Percentiles rank a stretch among this genome's conserved stretches.
phyloP scores from a whole-genome alignment of 306 rosid genomes.

The Cyclanthera cordifolia region DNA sequence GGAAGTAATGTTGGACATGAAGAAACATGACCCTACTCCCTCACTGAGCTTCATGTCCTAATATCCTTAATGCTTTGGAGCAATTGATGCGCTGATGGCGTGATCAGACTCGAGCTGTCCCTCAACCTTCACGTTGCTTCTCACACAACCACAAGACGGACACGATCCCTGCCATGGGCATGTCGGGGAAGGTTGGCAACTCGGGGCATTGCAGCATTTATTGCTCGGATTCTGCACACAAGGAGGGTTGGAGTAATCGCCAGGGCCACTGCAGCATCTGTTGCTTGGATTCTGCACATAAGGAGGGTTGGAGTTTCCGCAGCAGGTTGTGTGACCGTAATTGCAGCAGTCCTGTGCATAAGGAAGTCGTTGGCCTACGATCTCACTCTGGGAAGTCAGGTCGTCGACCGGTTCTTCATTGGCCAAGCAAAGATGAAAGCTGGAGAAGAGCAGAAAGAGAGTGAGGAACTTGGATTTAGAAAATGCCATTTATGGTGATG shows the following conservation, averaged over 20 bases:
- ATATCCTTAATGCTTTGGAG: background rate
- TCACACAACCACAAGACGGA: background rate
- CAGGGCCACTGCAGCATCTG: background rate
- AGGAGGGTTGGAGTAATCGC: background rate
- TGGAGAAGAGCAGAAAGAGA: conserved; percentile 5
- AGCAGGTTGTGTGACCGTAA: background rate
- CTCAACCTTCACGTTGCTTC: background rate
- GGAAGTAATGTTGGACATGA: background rate
- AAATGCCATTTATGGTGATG: background rate
- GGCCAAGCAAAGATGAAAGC: background rate
- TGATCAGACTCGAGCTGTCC: background rate
- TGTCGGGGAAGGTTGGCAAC: background rate
- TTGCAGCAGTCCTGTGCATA: background rate
- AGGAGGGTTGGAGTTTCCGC: background rate
- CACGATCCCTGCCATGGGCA: background rate
- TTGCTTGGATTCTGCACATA: background rate
- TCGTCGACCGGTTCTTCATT: background rate
- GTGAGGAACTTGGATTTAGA: background rate
- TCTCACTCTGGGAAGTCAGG: background rate
- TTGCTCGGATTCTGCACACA: background rate
- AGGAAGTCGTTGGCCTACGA: background rate
- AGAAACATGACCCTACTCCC: background rate
- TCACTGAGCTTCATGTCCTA: background rate
- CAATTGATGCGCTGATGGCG: background rate
- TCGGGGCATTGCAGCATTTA: background rate